Base-by-base conservation (phyloP, 2,329 filamentous ascomycete genomes). In the Plenodomus biglobosus region DNA sequence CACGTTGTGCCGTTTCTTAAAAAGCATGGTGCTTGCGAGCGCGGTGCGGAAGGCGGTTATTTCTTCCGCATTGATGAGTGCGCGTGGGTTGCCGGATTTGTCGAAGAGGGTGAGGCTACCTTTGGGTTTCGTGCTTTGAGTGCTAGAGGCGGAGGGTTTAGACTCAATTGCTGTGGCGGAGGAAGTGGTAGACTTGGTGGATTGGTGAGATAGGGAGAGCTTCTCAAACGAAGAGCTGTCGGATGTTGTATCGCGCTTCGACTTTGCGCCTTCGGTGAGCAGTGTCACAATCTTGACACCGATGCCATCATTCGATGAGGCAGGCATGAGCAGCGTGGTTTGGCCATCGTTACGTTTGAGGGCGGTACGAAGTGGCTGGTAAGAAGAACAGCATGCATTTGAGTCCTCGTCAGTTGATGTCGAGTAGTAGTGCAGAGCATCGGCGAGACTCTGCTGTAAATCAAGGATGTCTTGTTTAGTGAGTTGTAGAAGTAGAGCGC, bases 1-100 rank as follows among this genome's bases (percentile, higher is more conserved):
- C 36, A 95, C 86, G 21, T 81, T 80, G 46, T 81, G 77, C 46
- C 92, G 88, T 62, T 78, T 77, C 59, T 75, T 76, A 64, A 83
- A 82, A 16, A 86, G 77, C 57, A 87, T 76, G 47, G 85, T 81
- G 11, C 81, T 80, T 0, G 82, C 81, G 11, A 88, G 73, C 0
- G 85, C 83, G 0, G 86, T 88, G 38, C 85, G 79, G 70, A 88
- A 88, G 1, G 84, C 84, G 0, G 85, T 88, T 16, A 88, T 73
- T 57, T 87, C 85, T 48, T 82, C 82, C 0, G 85, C 85, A 57
- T 86, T 87, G 51, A 89, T 74, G 16, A 87, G 70, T 1, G 81
- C 86, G 16, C 81, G 78, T 0, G 83, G 81, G n/a, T 76, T 73
- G 10, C 85, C 84, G 22, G 72, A 62, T 13, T 73, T 71, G 58